Conservation (phyloP, 1,284 basidiomycete genomes). For the Rhodotorula mucilaginosa region DNA sequence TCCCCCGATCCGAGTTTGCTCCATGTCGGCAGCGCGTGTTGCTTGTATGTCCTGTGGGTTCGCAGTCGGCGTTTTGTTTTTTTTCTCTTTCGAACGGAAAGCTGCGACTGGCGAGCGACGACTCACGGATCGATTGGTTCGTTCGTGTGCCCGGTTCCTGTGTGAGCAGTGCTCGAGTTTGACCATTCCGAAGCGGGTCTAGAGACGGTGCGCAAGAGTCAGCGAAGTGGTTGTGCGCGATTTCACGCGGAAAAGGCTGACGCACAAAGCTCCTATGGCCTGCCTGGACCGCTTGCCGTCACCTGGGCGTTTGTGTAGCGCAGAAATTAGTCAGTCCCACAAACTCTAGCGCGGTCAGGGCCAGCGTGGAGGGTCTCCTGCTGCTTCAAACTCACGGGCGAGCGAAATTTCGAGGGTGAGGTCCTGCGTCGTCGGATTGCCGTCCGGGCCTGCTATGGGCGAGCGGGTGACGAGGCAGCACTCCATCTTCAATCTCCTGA, state of each 20-base stretch:
- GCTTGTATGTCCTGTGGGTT: conserved; percentile 8
- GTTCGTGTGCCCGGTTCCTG: background rate
- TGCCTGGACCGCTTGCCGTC: background rate
- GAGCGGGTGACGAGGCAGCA: conserved; percentile 16
- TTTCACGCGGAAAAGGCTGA: background rate
- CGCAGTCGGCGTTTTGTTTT: too few relatives aligned
- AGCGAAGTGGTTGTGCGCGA: background rate
- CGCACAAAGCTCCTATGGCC: conserved; percentile 15
- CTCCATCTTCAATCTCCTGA: conserved; percentile 12
- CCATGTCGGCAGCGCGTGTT: conserved; percentile 18
- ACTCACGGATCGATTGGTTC: background rate
- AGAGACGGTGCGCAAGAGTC: background rate
- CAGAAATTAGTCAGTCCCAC: background rate
- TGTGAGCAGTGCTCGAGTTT: background rate
- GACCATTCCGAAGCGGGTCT: conserved; percentile 34
- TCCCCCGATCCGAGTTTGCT: conserved; percentile 32
- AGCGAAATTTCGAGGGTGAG: conserved; percentile 21
- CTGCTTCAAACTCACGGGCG: conserved; percentile 5
- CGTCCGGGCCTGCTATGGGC: conserved; percentile 6
- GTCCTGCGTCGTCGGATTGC: conserved; percentile 23
- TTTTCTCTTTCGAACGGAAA: too few relatives aligned
- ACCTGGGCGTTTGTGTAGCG: background rate
- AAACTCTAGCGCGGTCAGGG: background rate
- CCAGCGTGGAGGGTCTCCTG: too few relatives aligned
- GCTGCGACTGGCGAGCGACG: too few relatives aligned